These are phyloP conservation scores for Fomitiporia mediterranea DNA, from an alignment of 1,284 basidiomycete genomes.

Conservation along the genomic window DNA sequence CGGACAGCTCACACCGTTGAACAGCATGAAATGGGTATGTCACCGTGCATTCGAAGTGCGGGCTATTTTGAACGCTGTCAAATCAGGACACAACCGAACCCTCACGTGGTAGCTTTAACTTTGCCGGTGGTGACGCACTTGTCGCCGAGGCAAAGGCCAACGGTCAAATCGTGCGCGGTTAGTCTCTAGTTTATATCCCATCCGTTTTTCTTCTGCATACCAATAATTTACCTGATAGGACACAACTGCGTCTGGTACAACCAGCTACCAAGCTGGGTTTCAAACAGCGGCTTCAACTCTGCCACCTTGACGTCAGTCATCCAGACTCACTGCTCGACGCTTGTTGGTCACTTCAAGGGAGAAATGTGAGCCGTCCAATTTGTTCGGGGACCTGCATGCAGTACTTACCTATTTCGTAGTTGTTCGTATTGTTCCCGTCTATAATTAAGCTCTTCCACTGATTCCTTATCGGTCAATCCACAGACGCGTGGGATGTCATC, in stretches of 20 bases:
- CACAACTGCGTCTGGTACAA: conserved; percentile 25
- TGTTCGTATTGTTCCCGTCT: too few species aligned
- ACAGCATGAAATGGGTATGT: conserved; percentile 37
- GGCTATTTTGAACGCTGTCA: not conserved
- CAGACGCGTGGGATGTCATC: conserved; percentile 23
- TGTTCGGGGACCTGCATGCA: not conserved
- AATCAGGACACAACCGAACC: conserved; percentile 24
- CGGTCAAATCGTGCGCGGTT: conserved; percentile 22
- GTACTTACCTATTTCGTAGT: not conserved
- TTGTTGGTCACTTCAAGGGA: conserved; percentile 23
- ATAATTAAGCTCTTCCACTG: not conserved
- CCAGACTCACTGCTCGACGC: conserved; percentile 23
- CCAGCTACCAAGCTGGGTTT: conserved; percentile 27
- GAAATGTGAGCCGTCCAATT: conserved; percentile 16
- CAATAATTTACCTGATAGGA: conserved; percentile 3
- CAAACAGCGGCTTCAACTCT: conserved; percentile 22
- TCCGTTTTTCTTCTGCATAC: not conserved
- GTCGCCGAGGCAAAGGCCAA: conserved; percentile 26
- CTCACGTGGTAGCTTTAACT: conserved; percentile 27
- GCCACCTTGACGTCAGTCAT: conserved; percentile 23
- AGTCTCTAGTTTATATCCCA: not conserved
- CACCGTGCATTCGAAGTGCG: not conserved
- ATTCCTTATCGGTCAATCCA: not conserved
- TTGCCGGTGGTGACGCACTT: conserved; percentile 26
- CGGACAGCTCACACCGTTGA: conserved; percentile 34